Evolutionary conservation across 1,139 yeast genomes (phyloP).

Genomic region (Lodderomyces theae): DNA sequence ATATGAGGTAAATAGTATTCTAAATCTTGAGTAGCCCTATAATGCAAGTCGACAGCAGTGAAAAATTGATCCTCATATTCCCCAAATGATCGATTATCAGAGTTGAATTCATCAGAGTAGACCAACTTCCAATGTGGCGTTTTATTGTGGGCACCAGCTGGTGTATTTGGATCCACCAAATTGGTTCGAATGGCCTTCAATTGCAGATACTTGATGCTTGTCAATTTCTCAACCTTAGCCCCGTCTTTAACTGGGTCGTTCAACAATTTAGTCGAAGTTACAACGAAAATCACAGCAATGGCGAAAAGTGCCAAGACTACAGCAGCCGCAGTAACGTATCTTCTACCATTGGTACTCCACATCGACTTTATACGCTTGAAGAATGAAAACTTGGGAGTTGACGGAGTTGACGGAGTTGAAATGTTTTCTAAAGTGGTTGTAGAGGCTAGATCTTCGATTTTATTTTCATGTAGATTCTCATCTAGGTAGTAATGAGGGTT

Average conservation of each 20-base stretch:
- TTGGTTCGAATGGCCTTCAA: constrained; percentile 23
- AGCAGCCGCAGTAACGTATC: constrained; percentile 7
- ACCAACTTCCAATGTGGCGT: constrained; percentile 25
- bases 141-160: constrained; percentile 8
- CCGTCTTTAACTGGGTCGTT: constrained; percentile 12
- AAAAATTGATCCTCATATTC: constrained; percentile 33
- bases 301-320: constrained; percentile 6
- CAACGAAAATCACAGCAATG: constrained; percentile 10
- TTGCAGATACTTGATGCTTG: constrained; percentile 20
- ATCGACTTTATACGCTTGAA: not conserved
- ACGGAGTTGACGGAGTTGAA: too few species aligned
- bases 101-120: constrained; percentile 32
- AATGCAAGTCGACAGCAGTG: constrained; percentile 29
- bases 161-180: constrained; percentile 30
- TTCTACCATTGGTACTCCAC: constrained; percentile 3
- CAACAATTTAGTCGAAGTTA: constrained; percentile 7
- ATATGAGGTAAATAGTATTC: constrained; percentile 34
- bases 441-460: constrained; percentile 1
- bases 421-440: not conserved
- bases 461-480: constrained; percentile 5
- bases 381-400: not conserved
- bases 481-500: constrained; percentile 12
- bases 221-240: constrained; percentile 10
- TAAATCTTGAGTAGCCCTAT: constrained; percentile 30
- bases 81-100: constrained; percentile 30